phyloP scores from a whole-genome alignment of 352 stramenopile species.

The Lagenidium giganteum region DNA sequence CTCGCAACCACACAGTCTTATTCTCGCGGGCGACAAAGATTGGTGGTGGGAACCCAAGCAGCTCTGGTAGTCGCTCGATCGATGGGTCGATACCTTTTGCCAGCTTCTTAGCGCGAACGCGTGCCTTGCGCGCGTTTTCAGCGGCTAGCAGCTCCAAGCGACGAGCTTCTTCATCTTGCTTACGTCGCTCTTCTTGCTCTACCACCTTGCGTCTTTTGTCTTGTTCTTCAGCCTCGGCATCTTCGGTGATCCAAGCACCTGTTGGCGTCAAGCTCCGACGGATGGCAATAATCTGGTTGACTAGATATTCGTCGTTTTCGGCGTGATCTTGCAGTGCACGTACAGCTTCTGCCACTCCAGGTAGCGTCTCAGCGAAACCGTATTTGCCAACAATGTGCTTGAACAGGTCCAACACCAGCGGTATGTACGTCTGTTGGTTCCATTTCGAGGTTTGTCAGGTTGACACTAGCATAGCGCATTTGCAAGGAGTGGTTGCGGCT shows the following conservation, averaged over 20 bases:
- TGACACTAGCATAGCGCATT: no score
- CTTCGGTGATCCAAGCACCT: slow-evolving; percentile 44
- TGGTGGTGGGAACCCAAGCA: slow-evolving; percentile 23
- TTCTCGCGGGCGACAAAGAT: slow-evolving; percentile 22
- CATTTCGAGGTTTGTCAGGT: background rate
- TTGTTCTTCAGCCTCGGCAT: slow-evolving; percentile 35
- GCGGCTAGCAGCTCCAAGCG: slow-evolving; percentile 23
- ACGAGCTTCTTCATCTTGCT: slow-evolving; percentile 25
- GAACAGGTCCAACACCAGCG: slow-evolving; percentile 33
- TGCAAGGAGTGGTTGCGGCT: no score
- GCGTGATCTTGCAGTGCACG: slow-evolving; percentile 28
- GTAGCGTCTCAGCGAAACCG: slow-evolving; percentile 33
- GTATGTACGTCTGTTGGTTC: slow-evolving; percentile 36
- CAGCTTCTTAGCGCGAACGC: slow-evolving; percentile 55
- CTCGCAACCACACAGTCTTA: slow-evolving; percentile 25
- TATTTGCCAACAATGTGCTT: slow-evolving; percentile 31
- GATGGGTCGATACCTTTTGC: slow-evolving; percentile 48
- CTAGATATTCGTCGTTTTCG: slow-evolving; percentile 33
- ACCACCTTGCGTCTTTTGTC: slow-evolving; percentile 24
- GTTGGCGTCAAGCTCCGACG: slow-evolving; percentile 46
- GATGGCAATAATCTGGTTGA: slow-evolving; percentile 34
- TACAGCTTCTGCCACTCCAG: slow-evolving; percentile 48
- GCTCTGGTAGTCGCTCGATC: slow-evolving; percentile 26
- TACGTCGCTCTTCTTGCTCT: slow-evolving; percentile 17
- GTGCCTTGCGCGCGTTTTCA: slow-evolving; percentile 32